A percentile compares a stretch with the other conserved stretches of the same genome.
These are phyloP conservation scores for Triticum urartu DNA, from an alignment of 176 grass and related monocot genomes.

Conservation along the genomic window DNA sequence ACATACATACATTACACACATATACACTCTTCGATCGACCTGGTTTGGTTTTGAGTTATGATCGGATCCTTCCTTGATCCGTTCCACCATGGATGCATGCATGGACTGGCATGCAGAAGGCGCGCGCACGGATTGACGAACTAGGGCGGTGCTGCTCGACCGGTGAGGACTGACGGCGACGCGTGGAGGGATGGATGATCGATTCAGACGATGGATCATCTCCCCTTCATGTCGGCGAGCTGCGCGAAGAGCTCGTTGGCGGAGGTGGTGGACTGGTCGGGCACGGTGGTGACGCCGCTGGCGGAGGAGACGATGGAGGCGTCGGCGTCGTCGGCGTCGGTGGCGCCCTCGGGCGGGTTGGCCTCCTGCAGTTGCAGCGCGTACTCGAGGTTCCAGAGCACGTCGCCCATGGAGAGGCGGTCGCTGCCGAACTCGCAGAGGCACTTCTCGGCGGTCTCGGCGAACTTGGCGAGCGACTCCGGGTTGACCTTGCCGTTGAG, in stretches of 20 bases:
- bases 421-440: slow-evolving; percentile 71
- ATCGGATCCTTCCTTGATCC: background rate
- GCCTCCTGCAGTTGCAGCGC: slow-evolving; percentile 84
- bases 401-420: slow-evolving; percentile 89
- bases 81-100: background rate
- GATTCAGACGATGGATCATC: slow-evolving; percentile 30
- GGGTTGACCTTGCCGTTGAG: slow-evolving; percentile 80
- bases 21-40: background rate
- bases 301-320: background rate
- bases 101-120: background rate
- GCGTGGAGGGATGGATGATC: background rate
- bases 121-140: background rate
- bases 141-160: background rate
- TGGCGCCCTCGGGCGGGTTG: slow-evolving; percentile 46
- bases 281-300: background rate
- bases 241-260: slow-evolving; percentile 75
- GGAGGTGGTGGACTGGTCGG: slow-evolving; percentile 51
- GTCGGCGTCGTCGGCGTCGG: background rate
- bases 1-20: background rate
- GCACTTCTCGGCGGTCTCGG: slow-evolving; percentile 87
- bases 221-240: slow-evolving; percentile 65
- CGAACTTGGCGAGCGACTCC: slow-evolving; percentile 83
- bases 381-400: slow-evolving; percentile 97
- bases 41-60: background rate
- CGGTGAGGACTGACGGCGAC: background rate